Evolutionary conservation across 176 grass and related monocot genomes (phyloP), one percentile per base, ranked within the genome.

Genomic region (Oropetium thomaeum): DNA sequence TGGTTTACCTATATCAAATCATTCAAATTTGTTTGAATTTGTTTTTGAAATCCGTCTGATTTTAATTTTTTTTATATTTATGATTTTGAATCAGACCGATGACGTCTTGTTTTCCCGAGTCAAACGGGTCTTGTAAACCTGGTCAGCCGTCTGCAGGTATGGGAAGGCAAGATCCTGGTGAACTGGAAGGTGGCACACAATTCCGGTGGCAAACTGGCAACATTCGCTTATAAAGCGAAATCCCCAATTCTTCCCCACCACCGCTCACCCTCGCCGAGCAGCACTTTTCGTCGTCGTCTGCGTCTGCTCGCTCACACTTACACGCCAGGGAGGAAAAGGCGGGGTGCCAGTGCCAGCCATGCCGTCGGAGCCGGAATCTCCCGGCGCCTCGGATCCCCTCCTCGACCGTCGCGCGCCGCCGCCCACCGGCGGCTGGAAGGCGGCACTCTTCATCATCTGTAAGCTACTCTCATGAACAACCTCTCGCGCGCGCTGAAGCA

Each of bases 361-460:
- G 73, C 41, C 31, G 59, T 32, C 70, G 34, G 62, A 73, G 20
- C 75, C 35, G 12, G 44, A 14, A 12, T 14, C 14, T 6, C 11
- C 5, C 62, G 20, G 49, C 49, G 17, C 52, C 41, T 42, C 70
- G 0, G 83, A 68, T 5, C 42, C 73, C 32, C 79, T 82, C 67
- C 73, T 87, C 40, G 59, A 49, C 20, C 67, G 26, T 32, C 69
- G 35, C 66, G 20, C 39, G 10, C 39, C 40, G 35, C 34, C 45
- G 32, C 13, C 59, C 67, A 66, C 59, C 31, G 85, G 85, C 57
- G 78, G 84, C 34, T 86, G 79, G 85, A 82, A 12, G 14, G 66
- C 85, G 0, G 67, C 85, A 16, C 79, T 82, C 29, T 87, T 87
- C 73, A 87, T 87, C 70, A 82, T 87, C 67, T 82, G 79, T 87